Conservation (phyloP, 352 stramenopile genomes). For the Globisporangium nagaii region DNA sequence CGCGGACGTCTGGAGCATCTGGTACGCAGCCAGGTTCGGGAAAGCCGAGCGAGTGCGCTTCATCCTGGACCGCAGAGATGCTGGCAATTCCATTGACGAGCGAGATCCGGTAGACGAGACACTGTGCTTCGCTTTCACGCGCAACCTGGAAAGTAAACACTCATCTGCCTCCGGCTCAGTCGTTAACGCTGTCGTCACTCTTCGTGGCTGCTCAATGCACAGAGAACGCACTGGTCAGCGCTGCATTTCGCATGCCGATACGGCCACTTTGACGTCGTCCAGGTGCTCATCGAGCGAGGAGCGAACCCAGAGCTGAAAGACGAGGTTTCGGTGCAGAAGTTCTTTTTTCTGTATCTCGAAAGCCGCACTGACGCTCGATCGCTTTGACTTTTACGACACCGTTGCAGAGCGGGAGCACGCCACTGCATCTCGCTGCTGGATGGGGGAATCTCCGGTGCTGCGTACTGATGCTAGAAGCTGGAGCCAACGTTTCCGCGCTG, state of each 20-base stretch:
- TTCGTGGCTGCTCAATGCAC: too few relatives aligned
- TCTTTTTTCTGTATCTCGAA: background rate
- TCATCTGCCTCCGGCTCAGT: too few relatives aligned
- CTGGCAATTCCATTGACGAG: conserved; percentile 33
- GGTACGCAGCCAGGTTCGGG: conserved; percentile 61
- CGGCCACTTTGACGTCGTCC: conserved; percentile 38
- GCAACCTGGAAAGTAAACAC: too few relatives aligned
- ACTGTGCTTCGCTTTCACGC: background rate
- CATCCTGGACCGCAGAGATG: conserved; percentile 36
- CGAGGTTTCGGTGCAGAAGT: conserved; percentile 18
- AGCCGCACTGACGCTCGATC: background rate
- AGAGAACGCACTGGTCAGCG: conserved; percentile 54
- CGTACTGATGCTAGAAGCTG: conserved; percentile 52
- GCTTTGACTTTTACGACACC: background rate
- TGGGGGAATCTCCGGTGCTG: conserved; percentile 55
- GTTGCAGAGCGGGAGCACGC: conserved; percentile 59
- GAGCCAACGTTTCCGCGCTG: conserved; percentile 15
- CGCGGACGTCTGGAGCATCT: conserved; percentile 59
- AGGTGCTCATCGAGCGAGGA: conserved; percentile 39
- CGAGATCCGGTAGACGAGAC: conserved; percentile 37
- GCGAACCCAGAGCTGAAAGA: conserved; percentile 43
- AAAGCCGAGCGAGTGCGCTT: conserved; percentile 45
- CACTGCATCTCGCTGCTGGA: conserved; percentile 60
- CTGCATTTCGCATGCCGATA: conserved; percentile 59
- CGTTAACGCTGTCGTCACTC: too few relatives aligned